Conservation (phyloP, 176 grass and related monocot species). For the Paspalum vaginatum region DNA sequence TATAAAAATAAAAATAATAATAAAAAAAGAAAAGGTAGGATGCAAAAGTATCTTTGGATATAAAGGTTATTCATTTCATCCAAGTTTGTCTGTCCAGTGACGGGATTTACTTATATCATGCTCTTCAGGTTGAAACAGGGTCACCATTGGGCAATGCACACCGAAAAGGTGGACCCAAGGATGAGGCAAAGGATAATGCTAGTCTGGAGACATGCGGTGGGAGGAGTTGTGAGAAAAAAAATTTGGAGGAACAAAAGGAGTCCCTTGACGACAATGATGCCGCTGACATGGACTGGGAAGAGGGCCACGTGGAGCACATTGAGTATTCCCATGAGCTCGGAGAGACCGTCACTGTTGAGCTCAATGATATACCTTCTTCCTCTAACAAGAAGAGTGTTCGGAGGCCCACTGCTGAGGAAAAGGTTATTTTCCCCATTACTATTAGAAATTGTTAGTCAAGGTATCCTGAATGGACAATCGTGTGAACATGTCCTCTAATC, state of each 20-base stretch:
- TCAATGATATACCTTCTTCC: slow-evolving; percentile 66
- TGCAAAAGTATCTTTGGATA: background rate
- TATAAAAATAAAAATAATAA: background rate
- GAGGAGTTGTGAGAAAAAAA: slow-evolving; percentile 28
- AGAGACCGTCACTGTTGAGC: slow-evolving; percentile 77
- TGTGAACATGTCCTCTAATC: background rate
- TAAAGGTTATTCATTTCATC: background rate
- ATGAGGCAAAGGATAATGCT: slow-evolving; percentile 11
- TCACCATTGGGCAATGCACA: slow-evolving; percentile 26
- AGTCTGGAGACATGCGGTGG: slow-evolving; percentile 25
- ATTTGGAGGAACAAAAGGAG: slow-evolving; percentile 15
- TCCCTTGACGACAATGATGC: slow-evolving; percentile 24
- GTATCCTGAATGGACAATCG: background rate
- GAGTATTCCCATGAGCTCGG: slow-evolving; percentile 65
- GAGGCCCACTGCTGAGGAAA: slow-evolving; percentile 76
- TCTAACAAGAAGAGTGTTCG: slow-evolving; percentile 62
- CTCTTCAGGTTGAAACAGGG: slow-evolving; percentile 42
- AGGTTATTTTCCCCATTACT: slow-evolving; percentile 45
- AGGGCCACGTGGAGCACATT: slow-evolving; percentile 61
- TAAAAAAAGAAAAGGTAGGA: background rate
- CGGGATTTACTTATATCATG: background rate
- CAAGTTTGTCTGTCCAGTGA: background rate
- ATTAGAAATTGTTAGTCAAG: slow-evolving; percentile 5
- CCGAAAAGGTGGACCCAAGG: slow-evolving; percentile 42
- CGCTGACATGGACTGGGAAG: slow-evolving; percentile 90